These are phyloP conservation scores for Sarcomyxa edulis DNA, from an alignment of 768 basidiomycete genomes.

Conservation along the genomic window DNA sequence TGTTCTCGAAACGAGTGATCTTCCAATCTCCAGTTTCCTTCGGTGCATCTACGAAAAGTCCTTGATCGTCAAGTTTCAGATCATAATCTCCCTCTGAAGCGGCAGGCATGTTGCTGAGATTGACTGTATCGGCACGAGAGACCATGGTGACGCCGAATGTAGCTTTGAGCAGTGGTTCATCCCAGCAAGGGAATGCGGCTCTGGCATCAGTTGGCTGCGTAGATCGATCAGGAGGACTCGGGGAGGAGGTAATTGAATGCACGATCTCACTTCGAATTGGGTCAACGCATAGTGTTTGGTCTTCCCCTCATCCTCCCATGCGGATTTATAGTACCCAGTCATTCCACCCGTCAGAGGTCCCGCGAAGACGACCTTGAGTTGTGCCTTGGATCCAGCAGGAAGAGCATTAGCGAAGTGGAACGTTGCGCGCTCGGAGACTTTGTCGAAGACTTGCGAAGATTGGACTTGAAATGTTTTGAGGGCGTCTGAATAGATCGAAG, in stretches of 20 bases:
- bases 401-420: conserved; percentile 54
- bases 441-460: conserved; percentile 48
- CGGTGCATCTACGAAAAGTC: conserved; percentile 19
- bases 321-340: conserved; percentile 80
- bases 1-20: conserved; percentile 73
- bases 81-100: conserved; percentile 51
- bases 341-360: conserved; percentile 64
- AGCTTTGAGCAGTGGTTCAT: conserved; percentile 88
- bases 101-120: conserved; percentile 84
- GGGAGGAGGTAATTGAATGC: not conserved
- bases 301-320: conserved; percentile 57
- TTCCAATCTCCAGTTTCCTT: conserved; percentile 57
- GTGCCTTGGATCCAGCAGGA: conserved; percentile 65
- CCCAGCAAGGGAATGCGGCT: conserved; percentile 85
- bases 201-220: conserved; percentile 82
- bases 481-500: conserved; percentile 52
- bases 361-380: conserved; percentile 65
- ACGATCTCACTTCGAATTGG: conserved; percentile 68
- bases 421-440: conserved; percentile 57
- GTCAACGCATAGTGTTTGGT: conserved; percentile 74
- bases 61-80: conserved; percentile 24
- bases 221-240: conserved; percentile 5
- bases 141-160: conserved; percentile 75
- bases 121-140: conserved; percentile 70
- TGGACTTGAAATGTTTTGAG: conserved; percentile 41